A percentile compares a stretch with the other conserved stretches of the same genome.
phyloP scores from a whole-genome alignment of 352 stramenopile genomes.

The Peronosclerospora sorghi region DNA sequence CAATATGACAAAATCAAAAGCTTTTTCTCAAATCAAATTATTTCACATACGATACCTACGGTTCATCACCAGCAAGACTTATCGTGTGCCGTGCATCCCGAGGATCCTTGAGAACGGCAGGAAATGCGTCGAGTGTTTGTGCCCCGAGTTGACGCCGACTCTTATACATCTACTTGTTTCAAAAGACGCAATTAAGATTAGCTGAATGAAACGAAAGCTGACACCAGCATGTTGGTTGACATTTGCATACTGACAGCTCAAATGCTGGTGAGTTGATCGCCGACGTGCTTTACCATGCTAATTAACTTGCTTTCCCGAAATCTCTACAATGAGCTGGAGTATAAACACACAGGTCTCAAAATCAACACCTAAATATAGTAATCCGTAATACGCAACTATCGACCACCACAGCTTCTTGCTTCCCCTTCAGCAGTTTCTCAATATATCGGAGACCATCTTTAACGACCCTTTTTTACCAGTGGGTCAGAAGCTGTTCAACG shows the following conservation, averaged over 20 bases:
- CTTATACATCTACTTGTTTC: slow-evolving; percentile 33
- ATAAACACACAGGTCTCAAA: slow-evolving; percentile 62
- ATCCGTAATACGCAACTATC: slow-evolving; percentile 53
- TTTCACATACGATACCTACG: slow-evolving; percentile 18
- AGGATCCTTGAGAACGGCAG: slow-evolving; percentile 54
- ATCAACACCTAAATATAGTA: slow-evolving; percentile 51
- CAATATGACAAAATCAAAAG: not conserved
- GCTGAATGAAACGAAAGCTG: not conserved
- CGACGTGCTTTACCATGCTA: too few relatives aligned
- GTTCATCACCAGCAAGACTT: slow-evolving; percentile 63
- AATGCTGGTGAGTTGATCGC: too few relatives aligned
- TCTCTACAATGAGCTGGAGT: slow-evolving; percentile 64
- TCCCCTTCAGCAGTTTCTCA: slow-evolving; percentile 46
- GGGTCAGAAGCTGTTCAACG: slow-evolving; percentile 49
- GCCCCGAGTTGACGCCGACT: slow-evolving; percentile 41
- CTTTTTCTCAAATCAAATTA: not conserved
- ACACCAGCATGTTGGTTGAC: not conserved
- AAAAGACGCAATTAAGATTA: not conserved
- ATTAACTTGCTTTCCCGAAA: slow-evolving; percentile 49
- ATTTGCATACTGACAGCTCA: slow-evolving; percentile 31
- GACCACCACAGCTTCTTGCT: slow-evolving; percentile 58
- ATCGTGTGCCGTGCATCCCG: slow-evolving; percentile 41
- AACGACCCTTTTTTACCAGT: slow-evolving; percentile 62
- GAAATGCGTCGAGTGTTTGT: slow-evolving; percentile 62
- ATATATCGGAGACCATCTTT: slow-evolving; percentile 66